A percentile compares a stretch with the other conserved stretches of the same genome.
These are phyloP conservation scores for Sechiopsis laciniata DNA, from an alignment of 306 rosid species.

Conservation along the genomic window DNA sequence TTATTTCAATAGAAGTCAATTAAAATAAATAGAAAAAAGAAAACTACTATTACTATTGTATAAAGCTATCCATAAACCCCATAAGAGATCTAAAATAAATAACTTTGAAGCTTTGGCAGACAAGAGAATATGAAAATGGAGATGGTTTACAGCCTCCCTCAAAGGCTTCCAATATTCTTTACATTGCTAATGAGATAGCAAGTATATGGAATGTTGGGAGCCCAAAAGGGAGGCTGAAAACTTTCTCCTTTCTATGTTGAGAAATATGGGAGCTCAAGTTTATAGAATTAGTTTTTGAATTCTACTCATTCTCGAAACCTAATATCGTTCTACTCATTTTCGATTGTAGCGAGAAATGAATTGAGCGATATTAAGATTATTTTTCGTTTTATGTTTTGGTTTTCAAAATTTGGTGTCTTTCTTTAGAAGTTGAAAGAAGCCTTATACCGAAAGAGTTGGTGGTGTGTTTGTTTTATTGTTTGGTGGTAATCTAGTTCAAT, in stretches of 20 bases:
- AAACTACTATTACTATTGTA: background rate
- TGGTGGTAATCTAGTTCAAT: too few species aligned
- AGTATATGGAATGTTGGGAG: slow-evolving; percentile 20
- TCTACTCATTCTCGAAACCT: too few species aligned
- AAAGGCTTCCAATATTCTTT: slow-evolving; percentile 35
- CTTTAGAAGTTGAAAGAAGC: too few species aligned
- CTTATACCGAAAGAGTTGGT: too few species aligned
- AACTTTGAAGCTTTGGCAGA: background rate
- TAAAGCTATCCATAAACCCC: background rate
- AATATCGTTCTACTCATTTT: too few species aligned
- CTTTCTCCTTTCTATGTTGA: background rate
- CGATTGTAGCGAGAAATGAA: too few species aligned
- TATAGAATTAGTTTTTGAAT: too few species aligned
- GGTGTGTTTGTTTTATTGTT: too few species aligned
- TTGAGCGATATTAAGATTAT: too few species aligned
- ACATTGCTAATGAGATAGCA: background rate
- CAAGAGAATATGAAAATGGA: background rate
- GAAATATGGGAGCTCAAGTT: background rate
- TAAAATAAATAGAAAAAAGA: background rate
- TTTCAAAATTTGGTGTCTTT: too few species aligned
- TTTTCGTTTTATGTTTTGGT: too few species aligned
- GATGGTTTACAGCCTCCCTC: slow-evolving; percentile 27
- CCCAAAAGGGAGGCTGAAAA: slow-evolving; percentile 19
- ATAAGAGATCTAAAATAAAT: background rate
- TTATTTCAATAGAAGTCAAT: background rate